These are phyloP conservation scores for Phytophthora europaea DNA, from an alignment of 352 stramenopile genomes.

Conservation along the genomic window DNA sequence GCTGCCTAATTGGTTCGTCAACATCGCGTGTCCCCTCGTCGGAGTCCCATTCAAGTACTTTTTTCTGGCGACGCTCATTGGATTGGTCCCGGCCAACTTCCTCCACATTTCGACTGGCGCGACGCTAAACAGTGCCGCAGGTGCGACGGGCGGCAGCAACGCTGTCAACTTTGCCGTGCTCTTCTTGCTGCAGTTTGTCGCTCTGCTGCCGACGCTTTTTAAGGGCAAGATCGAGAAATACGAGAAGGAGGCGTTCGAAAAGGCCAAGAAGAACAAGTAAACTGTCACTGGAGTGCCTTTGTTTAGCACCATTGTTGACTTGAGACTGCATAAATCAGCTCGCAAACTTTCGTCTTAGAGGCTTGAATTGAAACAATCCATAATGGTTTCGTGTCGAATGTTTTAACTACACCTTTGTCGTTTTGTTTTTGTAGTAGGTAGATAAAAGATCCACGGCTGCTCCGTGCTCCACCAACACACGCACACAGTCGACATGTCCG, in stretches of 20 bases:
- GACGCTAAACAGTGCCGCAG: slow-evolving; percentile 79
- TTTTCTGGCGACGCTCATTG: slow-evolving; percentile 85
- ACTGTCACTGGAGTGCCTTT: neutral
- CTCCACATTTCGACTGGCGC: slow-evolving; percentile 87
- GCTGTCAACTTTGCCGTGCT: slow-evolving; percentile 84
- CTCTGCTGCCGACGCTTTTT: slow-evolving; percentile 84
- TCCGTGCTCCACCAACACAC: neutral
- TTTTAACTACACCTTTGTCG: neutral
- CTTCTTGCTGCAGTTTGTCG: slow-evolving; percentile 88
- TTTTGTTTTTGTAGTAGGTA: neutral
- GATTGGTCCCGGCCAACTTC: slow-evolving; percentile 86
- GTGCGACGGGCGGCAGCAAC: slow-evolving; percentile 67
- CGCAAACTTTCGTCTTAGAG: neutral
- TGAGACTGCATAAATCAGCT: neutral
- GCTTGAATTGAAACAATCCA: neutral
- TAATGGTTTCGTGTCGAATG: neutral
- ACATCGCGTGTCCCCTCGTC: slow-evolving; percentile 88
- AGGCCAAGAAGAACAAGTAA: slow-evolving; percentile 65
- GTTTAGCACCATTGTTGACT: neutral
- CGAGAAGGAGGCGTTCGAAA: slow-evolving; percentile 82
- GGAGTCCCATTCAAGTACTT: slow-evolving; percentile 89
- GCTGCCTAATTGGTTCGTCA: slow-evolving; percentile 93
- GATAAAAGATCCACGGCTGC: neutral
- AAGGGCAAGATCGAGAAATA: slow-evolving; percentile 90
- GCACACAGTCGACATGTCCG: neutral